phyloP scores from a whole-genome alignment of 805 yeast species.

The Candida nitratophila region DNA sequence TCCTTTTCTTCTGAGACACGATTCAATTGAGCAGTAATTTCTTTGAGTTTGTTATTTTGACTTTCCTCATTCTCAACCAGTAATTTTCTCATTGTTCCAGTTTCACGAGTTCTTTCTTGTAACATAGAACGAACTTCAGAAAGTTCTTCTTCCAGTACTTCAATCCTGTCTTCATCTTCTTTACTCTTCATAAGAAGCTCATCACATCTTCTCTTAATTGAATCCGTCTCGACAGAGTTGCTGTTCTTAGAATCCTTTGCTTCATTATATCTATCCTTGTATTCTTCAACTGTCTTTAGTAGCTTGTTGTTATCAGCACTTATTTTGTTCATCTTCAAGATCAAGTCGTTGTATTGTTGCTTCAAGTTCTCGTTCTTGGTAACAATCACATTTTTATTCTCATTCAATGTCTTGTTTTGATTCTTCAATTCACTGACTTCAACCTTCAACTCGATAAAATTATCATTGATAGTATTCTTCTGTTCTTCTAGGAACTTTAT shows the following conservation, averaged over 20 bases:
- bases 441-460: slow-evolving; percentile 32
- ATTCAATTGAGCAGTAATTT: slow-evolving; percentile 44
- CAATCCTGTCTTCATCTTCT: slow-evolving; percentile 56
- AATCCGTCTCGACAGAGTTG: slow-evolving; percentile 35
- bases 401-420: slow-evolving; percentile 27
- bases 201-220: slow-evolving; percentile 60
- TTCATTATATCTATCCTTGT: slow-evolving; percentile 31
- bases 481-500: slow-evolving; percentile 32
- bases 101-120: slow-evolving; percentile 78
- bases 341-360: slow-evolving; percentile 25
- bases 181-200: slow-evolving; percentile 60
- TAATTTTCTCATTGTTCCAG: slow-evolving; percentile 61
- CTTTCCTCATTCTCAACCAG: slow-evolving; percentile 62
- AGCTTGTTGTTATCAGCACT: slow-evolving; percentile 37
- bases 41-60: slow-evolving; percentile 43
- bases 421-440: slow-evolving; percentile 33
- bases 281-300: slow-evolving; percentile 31
- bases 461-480: slow-evolving; percentile 31
- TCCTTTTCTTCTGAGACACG: slow-evolving; percentile 54
- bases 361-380: slow-evolving; percentile 35
- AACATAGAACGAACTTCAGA: slow-evolving; percentile 62
- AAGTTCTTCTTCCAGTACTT: slow-evolving; percentile 76
- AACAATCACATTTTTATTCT: slow-evolving; percentile 32
- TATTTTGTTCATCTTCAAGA: slow-evolving; percentile 31
- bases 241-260: slow-evolving; percentile 20